A percentile compares a stretch with the other conserved stretches of the same genome.
Conservation (phyloP, 345 rosid genomes). For the Populus euphratica region DNA sequence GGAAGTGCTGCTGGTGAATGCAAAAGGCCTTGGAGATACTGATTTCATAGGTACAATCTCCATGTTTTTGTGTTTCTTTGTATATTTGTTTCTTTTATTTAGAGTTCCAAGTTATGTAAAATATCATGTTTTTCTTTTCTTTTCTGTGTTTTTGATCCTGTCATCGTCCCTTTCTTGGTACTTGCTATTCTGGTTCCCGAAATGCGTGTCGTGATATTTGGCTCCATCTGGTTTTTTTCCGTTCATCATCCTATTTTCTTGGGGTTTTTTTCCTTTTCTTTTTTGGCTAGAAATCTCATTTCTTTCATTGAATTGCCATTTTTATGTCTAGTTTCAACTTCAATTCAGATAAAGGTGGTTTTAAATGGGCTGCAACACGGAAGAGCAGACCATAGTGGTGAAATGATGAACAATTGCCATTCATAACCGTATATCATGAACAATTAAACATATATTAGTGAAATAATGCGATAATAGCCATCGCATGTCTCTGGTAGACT, state of each 20-base stretch:
- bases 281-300: not conserved
- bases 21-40: conserved; percentile 56
- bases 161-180: not conserved
- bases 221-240: not conserved
- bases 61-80: not conserved
- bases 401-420: not conserved
- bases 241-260: not conserved
- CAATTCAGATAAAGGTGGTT: not conserved
- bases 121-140: not conserved
- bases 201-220: not conserved
- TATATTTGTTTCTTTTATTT: not conserved
- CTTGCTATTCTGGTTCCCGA: not conserved
- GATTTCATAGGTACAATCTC: conserved; percentile 56
- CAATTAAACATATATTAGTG: not conserved
- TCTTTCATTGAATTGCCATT: not conserved
- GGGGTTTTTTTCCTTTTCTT: not conserved
- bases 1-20: conserved; percentile 62
- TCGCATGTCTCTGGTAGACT: not conserved
- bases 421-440: not conserved
- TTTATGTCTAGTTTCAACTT: not conserved
- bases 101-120: not conserved
- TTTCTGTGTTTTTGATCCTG: not conserved
- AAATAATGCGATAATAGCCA: not conserved
- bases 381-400: not conserved
- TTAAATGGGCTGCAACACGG: not conserved